Evolutionary conservation across 2,329 filamentous ascomycete species (phyloP).

Genomic region (Fusarium armeniacum): DNA sequence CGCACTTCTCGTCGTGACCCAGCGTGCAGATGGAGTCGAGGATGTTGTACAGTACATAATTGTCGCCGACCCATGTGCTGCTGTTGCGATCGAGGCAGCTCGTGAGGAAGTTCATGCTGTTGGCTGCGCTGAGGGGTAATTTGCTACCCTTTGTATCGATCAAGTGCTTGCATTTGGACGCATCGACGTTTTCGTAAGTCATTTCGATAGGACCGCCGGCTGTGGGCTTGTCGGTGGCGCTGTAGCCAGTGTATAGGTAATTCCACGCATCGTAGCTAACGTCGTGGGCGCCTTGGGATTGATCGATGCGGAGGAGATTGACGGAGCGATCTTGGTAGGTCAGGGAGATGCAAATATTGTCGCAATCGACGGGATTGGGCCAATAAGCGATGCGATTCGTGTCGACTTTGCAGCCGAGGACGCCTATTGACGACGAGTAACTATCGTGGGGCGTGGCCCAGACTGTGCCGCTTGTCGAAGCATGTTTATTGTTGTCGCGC

Average conservation of each 20-base stretch:
- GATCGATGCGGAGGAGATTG: slow-evolving; percentile 71
- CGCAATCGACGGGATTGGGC: slow-evolving; percentile 68
- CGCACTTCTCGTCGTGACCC: slow-evolving; percentile 63
- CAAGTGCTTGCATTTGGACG: slow-evolving; percentile 63
- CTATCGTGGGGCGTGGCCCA: slow-evolving; percentile 67
- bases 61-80: slow-evolving; percentile 62
- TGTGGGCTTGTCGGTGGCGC: slow-evolving; percentile 61
- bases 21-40: slow-evolving; percentile 62
- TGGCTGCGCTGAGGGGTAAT: slow-evolving; percentile 62
- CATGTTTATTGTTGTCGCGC: slow-evolving; percentile 17
- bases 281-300: slow-evolving; percentile 69
- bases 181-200: slow-evolving; percentile 60
- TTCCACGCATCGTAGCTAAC: slow-evolving; percentile 74
- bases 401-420: slow-evolving; percentile 72
- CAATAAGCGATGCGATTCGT: slow-evolving; percentile 73
- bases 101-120: slow-evolving; percentile 67
- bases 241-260: slow-evolving; percentile 66
- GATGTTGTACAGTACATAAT: slow-evolving; percentile 67
- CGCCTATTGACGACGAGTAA: slow-evolving; percentile 71
- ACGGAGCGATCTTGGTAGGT: slow-evolving; percentile 64
- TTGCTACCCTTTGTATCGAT: slow-evolving; percentile 59
- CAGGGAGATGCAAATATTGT: slow-evolving; percentile 68
- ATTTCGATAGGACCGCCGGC: slow-evolving; percentile 65
- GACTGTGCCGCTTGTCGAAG: slow-evolving; percentile 43
- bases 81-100: slow-evolving; percentile 58